These are phyloP conservation scores for Mesembryanthemum crystallinum DNA, from an alignment of 148 eudicot genomes.

Conservation along the genomic window DNA sequence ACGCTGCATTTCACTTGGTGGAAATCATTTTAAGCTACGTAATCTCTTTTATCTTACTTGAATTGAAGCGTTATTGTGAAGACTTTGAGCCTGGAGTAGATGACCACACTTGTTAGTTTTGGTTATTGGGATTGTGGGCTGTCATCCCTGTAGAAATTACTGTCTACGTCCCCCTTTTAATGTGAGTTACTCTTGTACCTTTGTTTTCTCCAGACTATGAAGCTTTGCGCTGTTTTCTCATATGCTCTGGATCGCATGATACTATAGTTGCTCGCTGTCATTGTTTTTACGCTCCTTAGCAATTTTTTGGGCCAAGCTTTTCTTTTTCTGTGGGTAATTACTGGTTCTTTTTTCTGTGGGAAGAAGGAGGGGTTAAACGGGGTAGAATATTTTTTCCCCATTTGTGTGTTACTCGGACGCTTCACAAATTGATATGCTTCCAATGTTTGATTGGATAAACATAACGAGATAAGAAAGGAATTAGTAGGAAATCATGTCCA, in stretches of 20 bases:
- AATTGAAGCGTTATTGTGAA: slow-evolving; percentile 6
- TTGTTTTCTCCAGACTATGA: not conserved
- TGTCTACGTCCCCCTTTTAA: not conserved
- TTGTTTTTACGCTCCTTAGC: not conserved
- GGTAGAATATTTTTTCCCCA: not conserved
- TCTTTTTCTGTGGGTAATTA: not conserved
- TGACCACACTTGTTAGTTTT: not conserved
- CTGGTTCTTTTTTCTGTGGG: no score
- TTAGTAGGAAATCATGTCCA: no score
- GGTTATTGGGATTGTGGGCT: not conserved
- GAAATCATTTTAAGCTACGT: not conserved
- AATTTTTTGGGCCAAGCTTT: not conserved
- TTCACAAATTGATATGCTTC: no score
- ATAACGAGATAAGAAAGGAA: no score
- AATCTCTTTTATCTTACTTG: not conserved
- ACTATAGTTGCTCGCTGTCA: not conserved
- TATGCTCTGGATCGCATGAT: not conserved
- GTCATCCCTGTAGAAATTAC: not conserved
- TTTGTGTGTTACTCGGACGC: no score
- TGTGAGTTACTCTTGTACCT: slow-evolving; percentile 5
- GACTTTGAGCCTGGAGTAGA: not conserved
- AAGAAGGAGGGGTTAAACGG: not conserved
- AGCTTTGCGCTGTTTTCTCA: not conserved
- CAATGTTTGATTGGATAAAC: no score
- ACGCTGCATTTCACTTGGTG: not conserved